Percentiles rank a stretch among this genome's conserved stretches.
phyloP scores from a whole-genome alignment of 75 land plant species.

The Selaginella tamariscina region DNA sequence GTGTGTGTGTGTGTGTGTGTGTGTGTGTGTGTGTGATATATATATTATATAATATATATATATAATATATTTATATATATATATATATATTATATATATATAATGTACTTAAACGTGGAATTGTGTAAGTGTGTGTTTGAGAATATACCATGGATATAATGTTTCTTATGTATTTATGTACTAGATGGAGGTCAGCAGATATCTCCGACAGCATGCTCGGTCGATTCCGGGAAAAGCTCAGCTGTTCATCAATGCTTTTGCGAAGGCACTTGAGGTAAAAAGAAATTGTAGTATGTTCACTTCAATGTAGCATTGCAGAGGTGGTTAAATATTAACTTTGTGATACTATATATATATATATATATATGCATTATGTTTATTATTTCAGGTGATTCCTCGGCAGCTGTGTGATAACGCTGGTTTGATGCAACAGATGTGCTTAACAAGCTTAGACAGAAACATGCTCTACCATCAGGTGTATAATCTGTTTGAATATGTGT shows the following conservation, averaged over 20 bases:
- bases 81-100: too few relatives aligned
- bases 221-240: constrained; percentile 93
- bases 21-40: too few relatives aligned
- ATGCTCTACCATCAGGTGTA: constrained; percentile 77
- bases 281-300: too few relatives aligned
- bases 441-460: constrained; percentile 94
- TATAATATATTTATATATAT: too few relatives aligned
- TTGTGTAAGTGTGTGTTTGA: neutral
- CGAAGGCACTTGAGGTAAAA: constrained; percentile 90
- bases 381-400: constrained; percentile 74
- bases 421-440: constrained; percentile 99
- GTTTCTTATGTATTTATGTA: neutral
- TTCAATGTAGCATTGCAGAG: neutral
- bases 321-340: too few relatives aligned
- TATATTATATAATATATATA: too few relatives aligned
- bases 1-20: too few relatives aligned
- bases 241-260: constrained; percentile 88
- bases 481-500: constrained; percentile 14
- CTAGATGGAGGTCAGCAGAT: constrained; percentile 89
- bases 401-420: constrained; percentile 99
- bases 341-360: too few relatives aligned
- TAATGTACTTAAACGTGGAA: too few relatives aligned
- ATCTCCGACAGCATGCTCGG: constrained; percentile 82
- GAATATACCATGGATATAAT: neutral
- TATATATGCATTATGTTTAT: neutral